Percentiles rank a stretch among this genome's conserved stretches.
Conservation (phyloP, 2,329 filamentous ascomycete species). For the Talaromyces sp. region DNA sequence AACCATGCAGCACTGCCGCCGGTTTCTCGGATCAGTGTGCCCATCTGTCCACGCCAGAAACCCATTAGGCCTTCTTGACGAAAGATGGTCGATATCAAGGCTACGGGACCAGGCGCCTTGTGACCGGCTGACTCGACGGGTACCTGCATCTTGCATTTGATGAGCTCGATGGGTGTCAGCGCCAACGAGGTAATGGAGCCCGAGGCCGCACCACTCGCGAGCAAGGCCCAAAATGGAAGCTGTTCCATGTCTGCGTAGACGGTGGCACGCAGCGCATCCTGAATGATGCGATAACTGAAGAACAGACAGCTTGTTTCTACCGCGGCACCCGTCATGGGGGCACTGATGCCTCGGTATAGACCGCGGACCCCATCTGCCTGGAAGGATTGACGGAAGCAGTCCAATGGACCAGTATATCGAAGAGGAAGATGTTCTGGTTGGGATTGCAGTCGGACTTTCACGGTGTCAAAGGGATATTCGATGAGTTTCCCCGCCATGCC, state of each 20-base stretch:
- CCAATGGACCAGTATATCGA: slow-evolving; percentile 81
- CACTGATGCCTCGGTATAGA: slow-evolving; percentile 90
- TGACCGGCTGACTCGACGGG: slow-evolving; percentile 48
- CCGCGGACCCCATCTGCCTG: slow-evolving; percentile 75
- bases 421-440: slow-evolving; percentile 83
- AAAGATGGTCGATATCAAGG: slow-evolving; percentile 78
- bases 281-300: slow-evolving; percentile 76
- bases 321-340: slow-evolving; percentile 86
- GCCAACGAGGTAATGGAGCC: slow-evolving; percentile 88
- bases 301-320: slow-evolving; percentile 92
- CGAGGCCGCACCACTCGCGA: slow-evolving; percentile 80
- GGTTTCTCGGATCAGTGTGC: slow-evolving; percentile 90
- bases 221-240: slow-evolving; percentile 74
- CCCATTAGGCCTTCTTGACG: slow-evolving; percentile 78
- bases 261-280: slow-evolving; percentile 65
- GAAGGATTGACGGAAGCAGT: slow-evolving; percentile 90
- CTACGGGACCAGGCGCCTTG: slow-evolving; percentile 63
- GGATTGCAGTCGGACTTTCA: slow-evolving; percentile 97
- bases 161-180: slow-evolving; percentile 91
- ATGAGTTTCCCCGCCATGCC: slow-evolving; percentile 93
- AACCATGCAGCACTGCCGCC: slow-evolving; percentile 96
- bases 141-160: slow-evolving; percentile 98
- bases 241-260: slow-evolving; percentile 59
- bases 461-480: slow-evolving; percentile 97
- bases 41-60: slow-evolving; percentile 94